A percentile compares a stretch with the other conserved stretches of the same genome.
These are phyloP conservation scores for Globisporangium echinulatum DNA, from an alignment of 352 stramenopile species.

Conservation along the genomic window DNA sequence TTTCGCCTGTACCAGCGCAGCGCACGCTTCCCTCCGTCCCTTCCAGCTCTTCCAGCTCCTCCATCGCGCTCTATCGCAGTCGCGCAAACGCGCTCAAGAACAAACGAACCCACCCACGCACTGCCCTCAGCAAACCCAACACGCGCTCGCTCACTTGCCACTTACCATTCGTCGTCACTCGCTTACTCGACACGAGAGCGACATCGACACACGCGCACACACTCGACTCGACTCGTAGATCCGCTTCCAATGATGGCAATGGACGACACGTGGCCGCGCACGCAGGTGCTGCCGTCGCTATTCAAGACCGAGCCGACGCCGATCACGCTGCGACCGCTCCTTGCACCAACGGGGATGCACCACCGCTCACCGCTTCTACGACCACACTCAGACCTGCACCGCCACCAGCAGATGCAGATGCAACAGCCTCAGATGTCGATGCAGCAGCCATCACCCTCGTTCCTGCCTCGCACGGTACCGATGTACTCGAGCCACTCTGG, in stretches of 20 bases:
- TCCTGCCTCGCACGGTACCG: not conserved
- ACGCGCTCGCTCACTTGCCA: not conserved
- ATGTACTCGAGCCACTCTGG: not conserved
- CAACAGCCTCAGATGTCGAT: not conserved
- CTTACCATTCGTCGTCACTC: not conserved
- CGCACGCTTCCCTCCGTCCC: too few species aligned
- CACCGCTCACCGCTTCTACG: not conserved
- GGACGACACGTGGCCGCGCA: conserved; percentile 3
- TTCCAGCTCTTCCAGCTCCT: too few species aligned
- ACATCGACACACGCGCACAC: not conserved
- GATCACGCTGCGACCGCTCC: conserved; percentile 2
- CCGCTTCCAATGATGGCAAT: conserved; percentile 1
- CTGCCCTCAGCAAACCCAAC: not conserved
- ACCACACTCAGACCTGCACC: not conserved
- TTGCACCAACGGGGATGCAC: not conserved
- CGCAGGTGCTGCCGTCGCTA: conserved; percentile 5
- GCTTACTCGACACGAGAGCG: too few species aligned
- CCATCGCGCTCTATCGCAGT: not conserved
- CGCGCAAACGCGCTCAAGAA: not conserved
- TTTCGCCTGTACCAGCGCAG: too few species aligned
- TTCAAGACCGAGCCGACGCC: conserved; percentile 5
- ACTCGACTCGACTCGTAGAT: not conserved
- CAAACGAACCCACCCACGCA: not conserved
- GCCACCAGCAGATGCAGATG: not conserved
- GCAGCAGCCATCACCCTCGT: not conserved